These are phyloP conservation scores for Hygrophoropsis aurantiaca DNA, from an alignment of 768 basidiomycete genomes.

Conservation along the genomic window DNA sequence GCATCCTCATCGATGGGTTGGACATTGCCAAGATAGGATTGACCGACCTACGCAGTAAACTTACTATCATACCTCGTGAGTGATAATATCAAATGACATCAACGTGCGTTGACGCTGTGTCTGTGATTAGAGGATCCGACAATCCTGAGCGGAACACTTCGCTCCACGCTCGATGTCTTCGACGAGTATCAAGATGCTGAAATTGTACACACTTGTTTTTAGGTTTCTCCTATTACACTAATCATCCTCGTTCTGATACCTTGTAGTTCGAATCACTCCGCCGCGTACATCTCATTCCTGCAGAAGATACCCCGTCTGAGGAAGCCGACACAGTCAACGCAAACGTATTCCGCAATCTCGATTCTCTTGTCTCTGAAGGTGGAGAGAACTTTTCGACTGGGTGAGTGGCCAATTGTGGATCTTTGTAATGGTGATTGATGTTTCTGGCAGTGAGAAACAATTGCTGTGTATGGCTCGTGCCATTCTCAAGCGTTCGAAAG, in stretches of 20 bases:
- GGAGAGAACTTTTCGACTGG: conserved; percentile 90
- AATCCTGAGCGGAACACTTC: conserved; percentile 78
- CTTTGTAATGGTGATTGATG: conserved; percentile 6
- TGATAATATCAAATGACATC: conserved; percentile 5
- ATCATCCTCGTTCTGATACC: conserved; percentile 3
- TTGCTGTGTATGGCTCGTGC: conserved; percentile 88
- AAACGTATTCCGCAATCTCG: conserved; percentile 77
- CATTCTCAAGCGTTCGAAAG: conserved; percentile 73
- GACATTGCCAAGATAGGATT: conserved; percentile 81
- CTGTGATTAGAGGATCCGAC: conserved; percentile 74
- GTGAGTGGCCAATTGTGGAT: conserved; percentile 34
- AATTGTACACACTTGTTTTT: conserved; percentile 60
- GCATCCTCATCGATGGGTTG: conserved; percentile 72
- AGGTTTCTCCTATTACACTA: background rate
- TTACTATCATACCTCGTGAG: conserved; percentile 78
- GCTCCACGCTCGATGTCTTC: conserved; percentile 83
- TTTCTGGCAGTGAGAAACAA: conserved; percentile 63
- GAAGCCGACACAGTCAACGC: conserved; percentile 53
- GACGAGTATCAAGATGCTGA: conserved; percentile 82
- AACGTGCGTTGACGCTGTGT: background rate
- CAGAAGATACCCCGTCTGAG: conserved; percentile 48
- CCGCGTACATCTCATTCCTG: conserved; percentile 76
- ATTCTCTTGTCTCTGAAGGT: conserved; percentile 75
- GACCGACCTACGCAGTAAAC: conserved; percentile 72
- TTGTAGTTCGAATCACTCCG: conserved; percentile 78